Conservation (phyloP, 2,329 filamentous ascomycete species). For the Aureobasidium sp. region DNA sequence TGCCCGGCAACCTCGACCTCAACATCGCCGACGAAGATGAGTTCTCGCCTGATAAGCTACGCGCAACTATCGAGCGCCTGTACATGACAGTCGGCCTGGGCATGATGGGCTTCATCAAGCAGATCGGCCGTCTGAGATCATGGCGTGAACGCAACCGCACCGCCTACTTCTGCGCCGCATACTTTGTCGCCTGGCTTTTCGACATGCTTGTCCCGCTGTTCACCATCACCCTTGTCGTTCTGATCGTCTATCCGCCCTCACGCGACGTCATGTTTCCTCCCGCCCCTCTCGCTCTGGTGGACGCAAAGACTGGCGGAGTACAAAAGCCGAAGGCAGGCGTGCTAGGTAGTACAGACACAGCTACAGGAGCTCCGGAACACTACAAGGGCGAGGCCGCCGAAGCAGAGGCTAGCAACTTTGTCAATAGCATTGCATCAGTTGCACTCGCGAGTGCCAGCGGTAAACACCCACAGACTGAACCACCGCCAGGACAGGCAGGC, state of each 20-base stretch:
- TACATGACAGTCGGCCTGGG: conserved; percentile 73
- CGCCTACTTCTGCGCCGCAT: conserved; percentile 55
- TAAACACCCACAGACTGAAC: conserved; percentile 64
- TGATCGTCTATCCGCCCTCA: conserved; percentile 60
- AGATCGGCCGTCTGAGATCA: conserved; percentile 67
- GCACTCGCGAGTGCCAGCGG: conserved; percentile 69
- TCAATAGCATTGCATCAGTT: conserved; percentile 65
- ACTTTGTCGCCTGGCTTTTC: conserved; percentile 61
- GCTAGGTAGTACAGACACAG: conserved; percentile 66
- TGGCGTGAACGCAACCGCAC: conserved; percentile 71
- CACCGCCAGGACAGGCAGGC: conserved; percentile 35
- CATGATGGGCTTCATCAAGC: conserved; percentile 61
- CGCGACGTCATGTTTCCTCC: conserved; percentile 65
- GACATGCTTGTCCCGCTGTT: conserved; percentile 63
- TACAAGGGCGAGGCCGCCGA: conserved; percentile 79
- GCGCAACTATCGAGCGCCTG: conserved; percentile 68
- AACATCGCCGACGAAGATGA: conserved; percentile 77
- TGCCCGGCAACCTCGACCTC: conserved; percentile 65
- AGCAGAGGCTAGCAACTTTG: conserved; percentile 73
- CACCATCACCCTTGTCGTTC: conserved; percentile 51
- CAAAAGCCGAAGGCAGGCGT: conserved; percentile 72
- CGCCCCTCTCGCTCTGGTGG: conserved; percentile 67
- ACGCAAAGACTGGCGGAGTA: conserved; percentile 62
- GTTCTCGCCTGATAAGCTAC: conserved; percentile 76
- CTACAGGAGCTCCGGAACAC: conserved; percentile 76